Percentiles rank a stretch among this genome's conserved stretches.
Evolutionary conservation across 2,329 filamentous ascomycete genomes (phyloP).

Genomic region (Esteya vermicola): DNA sequence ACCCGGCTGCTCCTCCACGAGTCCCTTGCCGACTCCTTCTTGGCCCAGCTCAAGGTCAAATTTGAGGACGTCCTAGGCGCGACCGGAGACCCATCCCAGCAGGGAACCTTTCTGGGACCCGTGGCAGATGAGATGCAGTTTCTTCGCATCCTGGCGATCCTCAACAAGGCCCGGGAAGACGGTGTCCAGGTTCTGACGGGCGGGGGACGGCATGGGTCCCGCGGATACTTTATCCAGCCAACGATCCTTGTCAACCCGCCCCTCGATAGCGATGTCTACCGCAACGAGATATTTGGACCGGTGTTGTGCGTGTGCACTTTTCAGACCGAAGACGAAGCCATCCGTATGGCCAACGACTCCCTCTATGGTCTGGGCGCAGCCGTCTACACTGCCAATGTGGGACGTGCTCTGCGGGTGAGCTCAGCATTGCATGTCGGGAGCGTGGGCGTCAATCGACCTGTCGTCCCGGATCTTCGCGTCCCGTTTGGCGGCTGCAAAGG

Average conservation of each 20-base stretch:
- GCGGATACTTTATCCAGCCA: conserved; percentile 13
- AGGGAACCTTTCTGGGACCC: conserved; percentile 43
- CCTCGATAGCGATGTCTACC: conserved; percentile 44
- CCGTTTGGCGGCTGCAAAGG: conserved; percentile 38
- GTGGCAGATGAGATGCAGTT: conserved; percentile 34
- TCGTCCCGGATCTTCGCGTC: conserved; percentile 21
- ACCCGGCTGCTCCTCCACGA: conserved; percentile 55
- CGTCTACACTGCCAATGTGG: conserved; percentile 63
- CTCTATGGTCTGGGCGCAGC: conserved; percentile 65
- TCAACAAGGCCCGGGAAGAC: conserved; percentile 25
- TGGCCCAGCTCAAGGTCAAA: conserved; percentile 42
- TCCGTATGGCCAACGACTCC: conserved; percentile 56
- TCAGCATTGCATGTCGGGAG: conserved; percentile 54
- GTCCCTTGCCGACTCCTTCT: conserved; percentile 43
- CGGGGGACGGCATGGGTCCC: conserved; percentile 22
- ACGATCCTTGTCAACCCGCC: conserved; percentile 3
- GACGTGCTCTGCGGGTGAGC: conserved; percentile 57
- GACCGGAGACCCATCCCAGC: conserved; percentile 46
- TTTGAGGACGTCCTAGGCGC: conserved; percentile 41
- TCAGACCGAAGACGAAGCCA: conserved; percentile 55
- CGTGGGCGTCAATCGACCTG: conserved; percentile 28
- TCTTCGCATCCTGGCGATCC: conserved; percentile 27
- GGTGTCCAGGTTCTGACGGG: conserved; percentile 22
- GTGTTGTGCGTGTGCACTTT: conserved; percentile 66
- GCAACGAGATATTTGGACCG: conserved; percentile 71